Base-by-base conservation (phyloP, 805 yeast genomes). In the Wickerhamomyces subpelliculosus region DNA sequence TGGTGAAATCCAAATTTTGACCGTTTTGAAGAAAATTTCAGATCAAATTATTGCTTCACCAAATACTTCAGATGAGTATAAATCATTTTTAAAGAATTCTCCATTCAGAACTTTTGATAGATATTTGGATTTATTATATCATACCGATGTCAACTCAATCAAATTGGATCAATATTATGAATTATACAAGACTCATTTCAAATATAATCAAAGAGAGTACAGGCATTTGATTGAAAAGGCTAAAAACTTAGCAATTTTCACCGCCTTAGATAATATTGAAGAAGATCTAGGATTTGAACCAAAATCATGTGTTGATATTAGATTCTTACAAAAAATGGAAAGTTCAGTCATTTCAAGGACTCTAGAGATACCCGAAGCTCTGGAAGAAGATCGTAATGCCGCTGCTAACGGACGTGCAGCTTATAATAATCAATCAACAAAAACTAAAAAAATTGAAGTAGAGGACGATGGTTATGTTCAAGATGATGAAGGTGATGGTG, bases 281-380 rank as follows among this genome's bases (percentile, higher is more conserved):
- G 45, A 36, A 14, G 54, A 20, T 43, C 39, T 39, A 64, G 62
- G 36, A 5, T 36, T 44, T 13, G 37, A 46, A 31, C 27, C 30
- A 12, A 30, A 23, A 10, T 19, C 27, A 10, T 20, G 42, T 3
- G 34, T 48, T 2, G 30, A 48, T 22, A 39, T 35, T 13, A 30
- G 44, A 13, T 57, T 37, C 3, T 30, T 46, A 7, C 33, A 48
- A 36, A 50, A 50, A 16, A 43, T 64, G 30, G 64, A 55, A 41
- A 58, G 72, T 19, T 78, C 82, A 0, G 66, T 81, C 1, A 59
- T 68, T 26, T 78, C 86, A 0, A 62, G 90, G 39, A 70, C 73
- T 1, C 60, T 81, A 34, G 88, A 81, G 51, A 79, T 82, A 3
- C 89, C 90, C 0, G 61, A 65, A 49, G 58, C 48, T n/a, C 44